A percentile compares a stretch with the other conserved stretches of the same genome.
These are phyloP conservation scores for Sarcodon sp. DNA, from an alignment of 768 basidiomycete genomes.

Conservation along the genomic window DNA sequence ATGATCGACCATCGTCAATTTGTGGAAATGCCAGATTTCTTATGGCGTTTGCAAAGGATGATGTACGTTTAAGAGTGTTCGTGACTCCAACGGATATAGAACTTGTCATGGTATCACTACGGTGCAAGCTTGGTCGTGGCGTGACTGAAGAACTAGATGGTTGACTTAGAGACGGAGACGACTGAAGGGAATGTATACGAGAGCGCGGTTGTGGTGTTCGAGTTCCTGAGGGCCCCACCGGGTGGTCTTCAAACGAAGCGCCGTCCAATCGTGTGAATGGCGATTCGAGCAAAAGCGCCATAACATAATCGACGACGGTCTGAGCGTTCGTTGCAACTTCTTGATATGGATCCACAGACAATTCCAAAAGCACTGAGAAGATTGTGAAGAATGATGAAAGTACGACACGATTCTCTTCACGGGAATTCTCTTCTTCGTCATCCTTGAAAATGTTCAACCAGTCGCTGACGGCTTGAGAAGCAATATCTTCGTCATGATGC, in stretches of 20 bases:
- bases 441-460: conserved; percentile 68
- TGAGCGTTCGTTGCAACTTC: conserved; percentile 88
- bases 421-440: conserved; percentile 34
- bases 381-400: conserved; percentile 93
- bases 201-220: conserved; percentile 20
- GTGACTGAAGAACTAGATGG: conserved; percentile 32
- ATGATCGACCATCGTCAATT: conserved; percentile 35
- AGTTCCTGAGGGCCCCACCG: conserved; percentile 25
- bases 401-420: conserved; percentile 71
- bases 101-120: conserved; percentile 51
- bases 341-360: conserved; percentile 86
- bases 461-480: conserved; percentile 56
- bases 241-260: conserved; percentile 38
- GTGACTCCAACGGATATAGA: conserved; percentile 49
- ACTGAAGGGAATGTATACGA: conserved; percentile 36
- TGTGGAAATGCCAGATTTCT: conserved; percentile 62
- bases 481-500: conserved; percentile 56
- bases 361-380: conserved; percentile 75
- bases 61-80: conserved; percentile 63
- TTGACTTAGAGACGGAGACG: conserved; percentile 27
- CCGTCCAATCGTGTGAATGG: conserved; percentile 69
- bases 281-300: conserved; percentile 81
- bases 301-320: conserved; percentile 85
- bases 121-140: conserved; percentile 33
- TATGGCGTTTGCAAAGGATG: conserved; percentile 69